Conservation (phyloP, 306 rosid species). For the Chamaecrista fasciculata region DNA sequence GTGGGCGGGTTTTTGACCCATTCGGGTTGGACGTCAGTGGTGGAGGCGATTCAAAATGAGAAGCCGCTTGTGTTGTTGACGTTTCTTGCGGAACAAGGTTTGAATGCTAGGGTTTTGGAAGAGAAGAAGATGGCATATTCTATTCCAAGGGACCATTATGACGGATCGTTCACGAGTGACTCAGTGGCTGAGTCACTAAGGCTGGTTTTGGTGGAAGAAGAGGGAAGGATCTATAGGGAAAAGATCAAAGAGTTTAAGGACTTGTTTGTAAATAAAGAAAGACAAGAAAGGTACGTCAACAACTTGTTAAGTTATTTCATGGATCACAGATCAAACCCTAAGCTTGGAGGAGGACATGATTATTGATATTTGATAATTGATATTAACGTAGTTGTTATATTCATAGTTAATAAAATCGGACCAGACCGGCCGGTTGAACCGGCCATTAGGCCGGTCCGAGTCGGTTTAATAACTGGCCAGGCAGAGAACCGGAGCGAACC, state of each 20-base stretch:
- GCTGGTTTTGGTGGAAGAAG: conserved; percentile 20
- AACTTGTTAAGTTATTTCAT: not conserved
- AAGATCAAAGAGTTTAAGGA: not conserved
- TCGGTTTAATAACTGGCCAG: no score
- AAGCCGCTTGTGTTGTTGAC: conserved; percentile 15
- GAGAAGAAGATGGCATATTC: conserved; percentile 29
- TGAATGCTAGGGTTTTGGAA: conserved; percentile 24
- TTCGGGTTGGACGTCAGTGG: not conserved
- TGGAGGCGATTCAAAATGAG: not conserved
- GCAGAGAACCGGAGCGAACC: no score
- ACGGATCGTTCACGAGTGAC: conserved; percentile 22
- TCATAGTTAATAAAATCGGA: no score
- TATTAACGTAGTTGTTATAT: no score
- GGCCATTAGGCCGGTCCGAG: no score
- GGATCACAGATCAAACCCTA: not conserved
- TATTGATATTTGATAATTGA: no score
- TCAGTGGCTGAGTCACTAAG: conserved; percentile 28
- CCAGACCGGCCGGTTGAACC: no score
- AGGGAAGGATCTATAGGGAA: conserved; percentile 31
- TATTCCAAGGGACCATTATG: conserved; percentile 22
- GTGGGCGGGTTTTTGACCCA: conserved; percentile 17
- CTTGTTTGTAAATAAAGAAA: not conserved
- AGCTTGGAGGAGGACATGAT: no score
- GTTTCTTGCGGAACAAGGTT: conserved; percentile 27
- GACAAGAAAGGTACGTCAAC: not conserved